Conservation (phyloP, 2,329 filamentous ascomycete species). For the Aspergillus flavus region DNA sequence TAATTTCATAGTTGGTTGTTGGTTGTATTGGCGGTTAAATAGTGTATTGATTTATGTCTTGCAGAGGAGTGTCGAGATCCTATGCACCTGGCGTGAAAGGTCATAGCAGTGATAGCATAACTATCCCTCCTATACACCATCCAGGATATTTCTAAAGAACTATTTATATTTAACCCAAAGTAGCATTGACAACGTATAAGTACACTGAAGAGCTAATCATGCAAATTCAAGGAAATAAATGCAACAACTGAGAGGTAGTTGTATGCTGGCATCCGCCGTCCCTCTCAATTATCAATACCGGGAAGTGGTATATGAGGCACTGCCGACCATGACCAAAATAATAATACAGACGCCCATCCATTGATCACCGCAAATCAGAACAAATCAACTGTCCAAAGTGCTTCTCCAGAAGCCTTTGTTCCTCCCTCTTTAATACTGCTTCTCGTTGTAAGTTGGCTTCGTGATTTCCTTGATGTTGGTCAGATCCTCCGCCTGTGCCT, state of each 20-base stretch:
- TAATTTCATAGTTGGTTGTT: neutral
- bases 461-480: constrained; percentile 37
- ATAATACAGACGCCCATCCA: constrained; percentile 24
- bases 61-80: too few relatives aligned
- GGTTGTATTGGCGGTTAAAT: neutral
- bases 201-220: constrained; percentile 35
- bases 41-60: neutral
- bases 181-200: constrained; percentile 36
- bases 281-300: constrained; percentile 1
- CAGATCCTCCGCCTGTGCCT: constrained; percentile 40
- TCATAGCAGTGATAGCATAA: neutral
- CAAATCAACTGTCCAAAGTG: constrained; percentile 5
- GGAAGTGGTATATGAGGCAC: constrained; percentile 8
- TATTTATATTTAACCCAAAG: constrained; percentile 4
- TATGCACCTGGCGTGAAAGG: neutral
- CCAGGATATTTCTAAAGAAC: neutral
- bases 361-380: constrained; percentile 10
- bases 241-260: constrained; percentile 10
- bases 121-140: neutral
- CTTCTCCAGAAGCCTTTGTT: constrained; percentile 5
- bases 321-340: constrained; percentile 19
- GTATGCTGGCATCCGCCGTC: constrained; percentile 2
- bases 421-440: constrained; percentile 26
- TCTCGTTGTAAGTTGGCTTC: constrained; percentile 34
- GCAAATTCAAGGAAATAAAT: constrained; percentile 23